These are phyloP conservation scores for Hypoxylon rubiginosum DNA, from an alignment of 2,329 filamentous ascomycete species.

Conservation along the genomic window DNA sequence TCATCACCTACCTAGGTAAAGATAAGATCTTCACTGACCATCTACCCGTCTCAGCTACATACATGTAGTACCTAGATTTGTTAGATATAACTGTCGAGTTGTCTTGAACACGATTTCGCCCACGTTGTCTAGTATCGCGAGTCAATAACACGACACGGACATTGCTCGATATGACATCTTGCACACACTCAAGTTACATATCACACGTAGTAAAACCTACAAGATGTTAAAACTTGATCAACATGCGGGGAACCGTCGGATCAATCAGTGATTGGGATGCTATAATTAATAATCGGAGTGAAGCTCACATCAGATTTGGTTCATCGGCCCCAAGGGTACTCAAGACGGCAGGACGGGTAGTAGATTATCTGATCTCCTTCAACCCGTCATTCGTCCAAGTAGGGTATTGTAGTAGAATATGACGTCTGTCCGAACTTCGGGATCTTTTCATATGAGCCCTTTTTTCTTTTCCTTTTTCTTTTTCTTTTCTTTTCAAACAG, in stretches of 20 bases:
- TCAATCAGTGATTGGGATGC: constrained; percentile 25
- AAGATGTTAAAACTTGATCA: constrained; percentile 2
- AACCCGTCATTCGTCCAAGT: constrained; percentile 27
- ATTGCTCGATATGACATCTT: not conserved
- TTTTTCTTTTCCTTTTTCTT: constrained; percentile 11
- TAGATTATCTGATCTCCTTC: constrained; percentile 12
- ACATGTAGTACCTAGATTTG: not conserved
- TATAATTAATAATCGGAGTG: constrained; percentile 31
- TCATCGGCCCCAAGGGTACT: constrained; percentile 28
- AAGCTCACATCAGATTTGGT: constrained; percentile 21
- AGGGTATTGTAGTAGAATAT: constrained; percentile 3
- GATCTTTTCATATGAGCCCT: constrained; percentile 14
- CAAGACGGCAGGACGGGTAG: constrained; percentile 7
- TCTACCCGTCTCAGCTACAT: constrained; percentile 4
- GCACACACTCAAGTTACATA: not conserved
- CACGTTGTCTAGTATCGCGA: constrained; percentile 9
- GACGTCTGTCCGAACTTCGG: constrained; percentile 15
- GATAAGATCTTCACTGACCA: constrained; percentile 29
- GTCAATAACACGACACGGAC: not conserved
- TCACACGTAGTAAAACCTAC: not conserved
- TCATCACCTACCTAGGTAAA: constrained; percentile 11
- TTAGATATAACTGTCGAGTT: constrained; percentile 6
- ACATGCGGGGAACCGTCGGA: constrained; percentile 1
- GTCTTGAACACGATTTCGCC: not conserved
- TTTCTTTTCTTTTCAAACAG: constrained; percentile 2